Percentiles rank a stretch among this genome's conserved stretches.
Evolutionary conservation across 129 eudicot species (phyloP).

Genomic region (Pseudognaphalium luteoalbum): DNA sequence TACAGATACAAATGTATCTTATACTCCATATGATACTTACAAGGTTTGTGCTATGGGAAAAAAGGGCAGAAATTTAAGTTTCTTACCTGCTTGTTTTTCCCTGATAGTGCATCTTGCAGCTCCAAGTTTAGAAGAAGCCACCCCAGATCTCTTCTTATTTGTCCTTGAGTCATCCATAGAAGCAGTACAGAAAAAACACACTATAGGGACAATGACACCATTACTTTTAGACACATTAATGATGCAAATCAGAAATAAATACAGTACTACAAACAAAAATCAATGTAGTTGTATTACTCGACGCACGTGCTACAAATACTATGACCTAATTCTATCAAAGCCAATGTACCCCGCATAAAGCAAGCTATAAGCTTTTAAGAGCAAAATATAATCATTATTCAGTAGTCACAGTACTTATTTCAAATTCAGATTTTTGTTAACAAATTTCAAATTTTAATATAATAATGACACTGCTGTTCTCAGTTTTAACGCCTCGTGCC

Average conservation of each 20-base stretch:
- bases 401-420: not conserved
- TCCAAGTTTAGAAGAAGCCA: slow-evolving; percentile 28
- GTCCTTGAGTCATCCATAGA: slow-evolving; percentile 28
- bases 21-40: not conserved
- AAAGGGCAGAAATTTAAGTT: slow-evolving; percentile 2
- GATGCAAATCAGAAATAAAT: not conserved
- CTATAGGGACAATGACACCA: not conserved
- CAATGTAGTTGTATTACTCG: not conserved
- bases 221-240: not conserved
- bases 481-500: not conserved
- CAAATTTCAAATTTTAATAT: too few relatives aligned
- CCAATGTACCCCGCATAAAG: not conserved
- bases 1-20: too few relatives aligned
- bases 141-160: slow-evolving; percentile 33
- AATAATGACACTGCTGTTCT: not conserved
- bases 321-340: not conserved
- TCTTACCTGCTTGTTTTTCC: slow-evolving; percentile 31
- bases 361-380: not conserved
- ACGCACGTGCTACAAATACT: not conserved
- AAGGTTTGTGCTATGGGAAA: not conserved
- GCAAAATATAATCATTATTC: not conserved
- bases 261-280: not conserved
- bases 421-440: not conserved
- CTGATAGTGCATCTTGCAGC: slow-evolving; percentile 21
- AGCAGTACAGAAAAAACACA: not conserved